phyloP scores from a whole-genome alignment of 2,329 filamentous ascomycete genomes.

The Diaporthe destruens region DNA sequence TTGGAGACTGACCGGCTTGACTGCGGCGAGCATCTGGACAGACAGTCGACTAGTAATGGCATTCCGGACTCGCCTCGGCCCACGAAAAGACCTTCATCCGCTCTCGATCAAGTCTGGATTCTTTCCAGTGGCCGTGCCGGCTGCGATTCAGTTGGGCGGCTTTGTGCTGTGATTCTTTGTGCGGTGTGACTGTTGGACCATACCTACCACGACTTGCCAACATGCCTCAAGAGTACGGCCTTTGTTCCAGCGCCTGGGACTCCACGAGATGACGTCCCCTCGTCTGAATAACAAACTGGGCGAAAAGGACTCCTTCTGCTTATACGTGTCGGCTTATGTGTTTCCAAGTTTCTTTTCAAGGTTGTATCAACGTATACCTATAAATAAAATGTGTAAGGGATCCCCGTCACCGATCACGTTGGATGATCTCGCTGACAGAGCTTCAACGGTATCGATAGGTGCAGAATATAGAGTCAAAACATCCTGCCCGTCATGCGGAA shows the following conservation, averaged over 20 bases:
- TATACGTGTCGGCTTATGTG: background rate
- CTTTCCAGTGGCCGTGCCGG: no score
- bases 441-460: background rate
- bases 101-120: background rate
- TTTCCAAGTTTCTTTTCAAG: background rate
- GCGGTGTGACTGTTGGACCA: background rate
- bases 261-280: background rate
- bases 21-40: no score
- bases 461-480: slow-evolving; percentile 27
- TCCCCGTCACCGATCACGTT: background rate
- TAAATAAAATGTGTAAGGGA: slow-evolving; percentile 29
- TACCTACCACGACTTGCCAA: background rate
- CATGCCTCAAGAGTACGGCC: background rate
- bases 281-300: background rate
- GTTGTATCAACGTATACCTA: background rate
- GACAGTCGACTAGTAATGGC: background rate
- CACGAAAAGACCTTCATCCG: background rate
- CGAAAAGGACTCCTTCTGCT: no score
- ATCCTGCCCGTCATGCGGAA: slow-evolving; percentile 14
- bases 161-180: slow-evolving; percentile 24
- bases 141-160: background rate
- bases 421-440: background rate
- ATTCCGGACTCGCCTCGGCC: background rate
- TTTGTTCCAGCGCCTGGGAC: background rate
- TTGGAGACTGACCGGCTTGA: background rate